These are phyloP conservation scores for Aplosporella prunicola DNA, from an alignment of 2,329 filamentous ascomycete genomes.

Conservation along the genomic window DNA sequence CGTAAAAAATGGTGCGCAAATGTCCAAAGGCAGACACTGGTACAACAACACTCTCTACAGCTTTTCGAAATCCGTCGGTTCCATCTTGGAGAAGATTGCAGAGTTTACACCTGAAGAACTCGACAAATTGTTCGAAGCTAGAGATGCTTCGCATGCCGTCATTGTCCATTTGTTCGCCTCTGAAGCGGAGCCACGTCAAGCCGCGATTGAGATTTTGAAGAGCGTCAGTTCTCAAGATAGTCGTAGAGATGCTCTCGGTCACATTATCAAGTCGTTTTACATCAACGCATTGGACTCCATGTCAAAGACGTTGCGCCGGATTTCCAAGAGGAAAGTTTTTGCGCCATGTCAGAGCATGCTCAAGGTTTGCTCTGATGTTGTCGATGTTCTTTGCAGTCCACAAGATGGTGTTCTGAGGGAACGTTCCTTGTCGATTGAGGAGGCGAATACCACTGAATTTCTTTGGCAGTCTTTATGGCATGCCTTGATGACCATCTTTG, in stretches of 20 bases:
- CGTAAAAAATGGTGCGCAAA: conserved; percentile 25
- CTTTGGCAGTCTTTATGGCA: conserved; percentile 86
- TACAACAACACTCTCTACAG: conserved; percentile 69
- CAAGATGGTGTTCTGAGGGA: conserved; percentile 53
- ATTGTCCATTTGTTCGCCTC: conserved; percentile 75
- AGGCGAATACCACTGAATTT: conserved; percentile 56
- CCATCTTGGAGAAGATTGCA: conserved; percentile 67
- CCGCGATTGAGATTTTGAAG: conserved; percentile 74
- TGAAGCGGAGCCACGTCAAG: conserved; percentile 67
- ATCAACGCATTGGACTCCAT: conserved; percentile 48
- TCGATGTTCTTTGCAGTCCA: conserved; percentile 55
- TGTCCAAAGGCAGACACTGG: conserved; percentile 48
- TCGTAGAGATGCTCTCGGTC: conserved; percentile 50
- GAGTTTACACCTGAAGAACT: conserved; percentile 65
- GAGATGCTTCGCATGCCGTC: conserved; percentile 60
- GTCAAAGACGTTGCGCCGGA: conserved; percentile 46
- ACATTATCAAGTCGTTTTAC: conserved; percentile 50
- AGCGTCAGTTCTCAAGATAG: conserved; percentile 62
- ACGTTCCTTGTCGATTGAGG: conserved; percentile 47
- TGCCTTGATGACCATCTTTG: conserved; percentile 69
- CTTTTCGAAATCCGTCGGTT: conserved; percentile 54
- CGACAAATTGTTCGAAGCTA: conserved; percentile 57
- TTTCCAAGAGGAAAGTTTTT: conserved; percentile 49
- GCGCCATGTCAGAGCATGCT: conserved; percentile 51
- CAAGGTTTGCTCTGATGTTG: conserved; percentile 51